Conservation (phyloP, 768 basidiomycete species). For the Lactarius hatsudake region DNA sequence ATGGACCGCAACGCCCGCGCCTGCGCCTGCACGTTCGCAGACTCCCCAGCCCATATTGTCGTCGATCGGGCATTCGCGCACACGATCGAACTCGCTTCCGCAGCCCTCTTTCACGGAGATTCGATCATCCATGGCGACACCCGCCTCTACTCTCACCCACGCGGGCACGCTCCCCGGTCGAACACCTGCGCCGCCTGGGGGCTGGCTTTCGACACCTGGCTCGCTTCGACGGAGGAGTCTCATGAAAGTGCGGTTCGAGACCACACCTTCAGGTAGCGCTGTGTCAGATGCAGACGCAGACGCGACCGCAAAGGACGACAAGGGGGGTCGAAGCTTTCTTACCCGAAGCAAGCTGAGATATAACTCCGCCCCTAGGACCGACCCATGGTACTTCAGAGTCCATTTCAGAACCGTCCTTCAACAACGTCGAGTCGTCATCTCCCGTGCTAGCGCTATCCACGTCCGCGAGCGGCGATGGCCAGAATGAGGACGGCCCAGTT, state of each 20-base stretch:
- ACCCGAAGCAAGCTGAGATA: constrained; percentile 20
- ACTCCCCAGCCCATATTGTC: constrained; percentile 17
- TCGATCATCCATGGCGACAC: neutral
- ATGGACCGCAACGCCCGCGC: constrained; percentile 43
- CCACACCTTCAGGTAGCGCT: constrained; percentile 35
- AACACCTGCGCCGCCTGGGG: constrained; percentile 49
- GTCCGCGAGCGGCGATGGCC: neutral
- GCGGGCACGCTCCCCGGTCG: constrained; percentile 28
- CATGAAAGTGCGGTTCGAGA: constrained; percentile 72
- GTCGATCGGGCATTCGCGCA: constrained; percentile 9
- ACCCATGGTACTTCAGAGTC: constrained; percentile 12
- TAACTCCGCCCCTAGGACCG: neutral
- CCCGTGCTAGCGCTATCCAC: constrained; percentile 7
- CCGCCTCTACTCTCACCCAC: constrained; percentile 17
- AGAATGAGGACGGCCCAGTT: neutral
- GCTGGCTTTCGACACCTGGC: constrained; percentile 52
- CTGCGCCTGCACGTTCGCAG: constrained; percentile 29
- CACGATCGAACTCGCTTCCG: constrained; percentile 26
- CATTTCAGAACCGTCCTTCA: constrained; percentile 25
- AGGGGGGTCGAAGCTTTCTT: neutral
- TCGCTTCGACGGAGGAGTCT: constrained; percentile 45
- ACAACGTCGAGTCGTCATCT: constrained; percentile 24
- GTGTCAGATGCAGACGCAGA: constrained; percentile 28
- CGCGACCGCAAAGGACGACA: constrained; percentile 18
- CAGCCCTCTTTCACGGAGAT: constrained; percentile 17